Evolutionary conservation across 2,329 filamentous ascomycete genomes (phyloP), one percentile per base, ranked within the genome.

Genomic region (Fusarium pseudocircinatum): DNA sequence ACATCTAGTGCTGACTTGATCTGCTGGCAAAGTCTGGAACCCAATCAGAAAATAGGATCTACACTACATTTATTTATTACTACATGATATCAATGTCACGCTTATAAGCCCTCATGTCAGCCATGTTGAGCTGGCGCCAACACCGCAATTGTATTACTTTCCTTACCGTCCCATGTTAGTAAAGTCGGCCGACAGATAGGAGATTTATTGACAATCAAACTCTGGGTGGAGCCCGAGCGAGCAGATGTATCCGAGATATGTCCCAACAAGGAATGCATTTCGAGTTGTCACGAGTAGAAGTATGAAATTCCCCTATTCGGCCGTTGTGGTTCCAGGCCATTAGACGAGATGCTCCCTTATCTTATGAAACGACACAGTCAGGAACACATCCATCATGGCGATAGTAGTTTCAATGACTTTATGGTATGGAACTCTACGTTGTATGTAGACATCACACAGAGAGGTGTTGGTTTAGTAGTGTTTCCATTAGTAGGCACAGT

Each of bases 1-100:
- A 28, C 24, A 61, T 37, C 49, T 67, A 68, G 65, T 30, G 65
- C 54, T 67, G 63, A 54, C 47, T 61, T 36, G 53, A 67, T 36
- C 50, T 49, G 7, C 26, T 40, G 37, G 47, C 22, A 26, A n/a
- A 53, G 28, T 28, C 30, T 22, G 44, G 37, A 61, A 36, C n/a
- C 65, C 26, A 49, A 43, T 30, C 30, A 32, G 40, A 30, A 5
- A 39, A 52, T 26, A 36, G 34, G 12, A 62, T 46, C 46, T 28
- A 16, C 26, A 24, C 16, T 15, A 26, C 18, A 34, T 60, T 26
- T 60, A 14, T 24, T 34, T 47, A 22, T 49, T 16, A 22, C 28
- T 60, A 34, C 28, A n/a, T 58, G 59, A 24, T 39, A 43, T 30
- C 36, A 58, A 36, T 16, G 34, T 39, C 34, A 39, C 20, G 34